Conservation (phyloP, 164 flowering plant genomes). For the Stephania japonica region DNA sequence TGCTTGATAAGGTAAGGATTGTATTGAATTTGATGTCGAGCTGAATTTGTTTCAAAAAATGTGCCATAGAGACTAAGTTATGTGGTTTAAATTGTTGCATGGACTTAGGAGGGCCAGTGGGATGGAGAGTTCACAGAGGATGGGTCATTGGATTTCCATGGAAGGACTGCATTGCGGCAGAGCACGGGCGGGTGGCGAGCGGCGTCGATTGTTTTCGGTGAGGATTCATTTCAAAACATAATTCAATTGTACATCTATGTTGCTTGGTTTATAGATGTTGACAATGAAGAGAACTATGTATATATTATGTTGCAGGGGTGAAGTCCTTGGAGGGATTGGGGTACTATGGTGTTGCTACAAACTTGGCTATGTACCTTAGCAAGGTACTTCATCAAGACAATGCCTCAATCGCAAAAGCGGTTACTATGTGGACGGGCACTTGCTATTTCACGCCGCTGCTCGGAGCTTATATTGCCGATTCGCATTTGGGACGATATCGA, state of each 20-base stretch:
- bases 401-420: neutral
- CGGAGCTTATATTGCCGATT: neutral
- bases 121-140: neutral
- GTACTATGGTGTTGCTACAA: neutral
- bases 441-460: neutral
- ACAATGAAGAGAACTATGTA: neutral
- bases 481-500: neutral
- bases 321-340: neutral
- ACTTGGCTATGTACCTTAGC: neutral
- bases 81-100: neutral
- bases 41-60: neutral
- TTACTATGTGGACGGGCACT: neutral
- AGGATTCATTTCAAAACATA: too few species aligned
- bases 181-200: slow-evolving; percentile 5
- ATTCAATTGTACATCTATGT: too few species aligned
- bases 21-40: neutral
- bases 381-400: neutral
- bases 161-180: neutral
- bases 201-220: slow-evolving; percentile 1
- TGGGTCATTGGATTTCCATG: neutral
- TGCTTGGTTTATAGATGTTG: too few species aligned
- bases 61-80: neutral
- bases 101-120: neutral
- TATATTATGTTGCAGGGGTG: neutral
- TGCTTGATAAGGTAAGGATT: neutral